These are phyloP conservation scores for Ophiostoma sp. DNA, from an alignment of 2,329 filamentous ascomycete species.

Conservation along the genomic window DNA sequence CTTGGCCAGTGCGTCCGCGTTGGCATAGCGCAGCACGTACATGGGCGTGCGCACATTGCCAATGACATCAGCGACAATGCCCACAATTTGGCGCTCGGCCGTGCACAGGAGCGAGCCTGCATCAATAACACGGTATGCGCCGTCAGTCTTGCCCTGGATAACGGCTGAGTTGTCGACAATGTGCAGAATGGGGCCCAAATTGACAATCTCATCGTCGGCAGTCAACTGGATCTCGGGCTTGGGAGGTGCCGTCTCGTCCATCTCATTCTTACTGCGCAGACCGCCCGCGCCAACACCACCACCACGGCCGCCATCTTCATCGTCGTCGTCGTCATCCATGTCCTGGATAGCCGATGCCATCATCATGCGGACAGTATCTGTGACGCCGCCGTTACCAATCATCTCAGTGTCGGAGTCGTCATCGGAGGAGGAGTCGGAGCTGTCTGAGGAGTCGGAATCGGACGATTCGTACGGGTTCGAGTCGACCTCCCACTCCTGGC, in stretches of 20 bases:
- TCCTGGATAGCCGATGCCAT: slow-evolving; percentile 76
- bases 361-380: slow-evolving; percentile 76
- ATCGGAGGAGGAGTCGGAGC: slow-evolving; percentile 52
- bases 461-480: slow-evolving; percentile 70
- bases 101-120: slow-evolving; percentile 77
- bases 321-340: slow-evolving; percentile 38
- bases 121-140: slow-evolving; percentile 81
- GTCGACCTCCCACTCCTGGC: slow-evolving; percentile 72
- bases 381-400: slow-evolving; percentile 64
- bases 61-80: slow-evolving; percentile 77
- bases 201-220: slow-evolving; percentile 67
- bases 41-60: slow-evolving; percentile 80
- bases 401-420: slow-evolving; percentile 61
- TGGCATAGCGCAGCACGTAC: slow-evolving; percentile 75
- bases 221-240: slow-evolving; percentile 77
- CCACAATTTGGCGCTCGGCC: slow-evolving; percentile 68
- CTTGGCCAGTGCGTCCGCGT: slow-evolving; percentile 54
- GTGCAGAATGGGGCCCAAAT: slow-evolving; percentile 69
- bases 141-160: slow-evolving; percentile 70
- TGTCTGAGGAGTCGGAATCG: slow-evolving; percentile 18
- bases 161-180: slow-evolving; percentile 74
- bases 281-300: slow-evolving; percentile 39
- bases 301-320: slow-evolving; percentile 30
- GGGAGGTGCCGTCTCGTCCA: slow-evolving; percentile 56
- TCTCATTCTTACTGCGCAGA: slow-evolving; percentile 78